phyloP scores from a whole-genome alignment of 495 filamentous ascomycete genomes.

The Aspergillus olivimuriae region DNA sequence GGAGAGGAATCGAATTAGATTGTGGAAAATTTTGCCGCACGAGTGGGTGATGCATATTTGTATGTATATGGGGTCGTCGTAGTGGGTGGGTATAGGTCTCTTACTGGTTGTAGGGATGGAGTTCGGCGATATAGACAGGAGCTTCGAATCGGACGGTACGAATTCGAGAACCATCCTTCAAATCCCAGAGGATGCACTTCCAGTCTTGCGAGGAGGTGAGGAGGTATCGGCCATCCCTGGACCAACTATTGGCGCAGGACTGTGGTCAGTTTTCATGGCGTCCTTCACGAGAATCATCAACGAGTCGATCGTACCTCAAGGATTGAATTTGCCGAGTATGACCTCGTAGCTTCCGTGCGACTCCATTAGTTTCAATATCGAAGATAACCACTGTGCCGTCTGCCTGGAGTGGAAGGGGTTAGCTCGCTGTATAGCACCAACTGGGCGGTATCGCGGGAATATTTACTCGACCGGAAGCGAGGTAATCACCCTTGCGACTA shows the following conservation, averaged over 20 bases:
- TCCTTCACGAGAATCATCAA: not conserved
- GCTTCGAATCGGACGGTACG: conserved; percentile 79
- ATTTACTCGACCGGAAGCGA: conserved; percentile 80
- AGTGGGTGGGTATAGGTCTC: conserved; percentile 20
- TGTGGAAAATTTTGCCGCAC: no score
- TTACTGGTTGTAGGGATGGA: conserved; percentile 88
- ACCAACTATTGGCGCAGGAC: conserved; percentile 61
- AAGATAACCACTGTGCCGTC: conserved; percentile 94
- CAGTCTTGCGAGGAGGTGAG: conserved; percentile 92
- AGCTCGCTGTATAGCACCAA: conserved; percentile 7
- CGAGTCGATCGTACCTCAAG: conserved; percentile 53
- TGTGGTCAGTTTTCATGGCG: conserved; percentile 13
- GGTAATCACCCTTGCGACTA: conserved; percentile 86
- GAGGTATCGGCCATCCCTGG: conserved; percentile 83
- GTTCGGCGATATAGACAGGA: conserved; percentile 89
- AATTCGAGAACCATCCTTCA: conserved; percentile 63
- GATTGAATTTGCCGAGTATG: conserved; percentile 89
- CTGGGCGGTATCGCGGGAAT: not conserved
- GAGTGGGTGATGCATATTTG: no score
- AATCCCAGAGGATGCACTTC: conserved; percentile 92
- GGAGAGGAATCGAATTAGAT: conserved; percentile 5
- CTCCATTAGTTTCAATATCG: conserved; percentile 92
- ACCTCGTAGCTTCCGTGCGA: conserved; percentile 85
- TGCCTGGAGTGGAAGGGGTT: conserved; percentile 37
- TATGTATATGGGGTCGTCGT: not conserved